Base-by-base conservation (phyloP, 495 filamentous ascomycete genomes). In the Podospora appendiculata region DNA sequence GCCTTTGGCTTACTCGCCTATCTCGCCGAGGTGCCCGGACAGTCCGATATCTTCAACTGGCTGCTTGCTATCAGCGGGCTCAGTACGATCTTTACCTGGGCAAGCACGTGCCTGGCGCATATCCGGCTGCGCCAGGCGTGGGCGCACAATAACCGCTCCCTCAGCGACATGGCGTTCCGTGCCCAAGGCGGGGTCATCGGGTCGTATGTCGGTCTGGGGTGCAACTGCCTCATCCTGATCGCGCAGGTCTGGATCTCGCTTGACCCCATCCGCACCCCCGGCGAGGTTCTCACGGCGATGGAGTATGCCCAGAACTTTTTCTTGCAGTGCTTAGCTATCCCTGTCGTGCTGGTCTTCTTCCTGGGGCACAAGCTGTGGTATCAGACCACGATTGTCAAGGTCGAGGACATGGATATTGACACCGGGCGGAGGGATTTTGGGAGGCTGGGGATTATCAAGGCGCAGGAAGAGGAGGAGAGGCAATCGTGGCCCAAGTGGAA, bases 1-100 rank as follows among this genome's bases (percentile, higher is more conserved):
- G 58, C 59, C 16, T 54, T 95, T 32, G 92, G 92, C 47, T 70
- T 95, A 10, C 78, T 97, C 6, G 83, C 83, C 33, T 96, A 86
- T 73, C 72, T 95, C 5, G 84, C 88, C 7, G 83, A 87, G 18
- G 79, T 83, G 6, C 53, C 73, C 16, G 69, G 76, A 41, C 75
- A 89, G 58, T 69, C 70, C 8, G 65, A 75, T 0, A 87, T 89
- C 0, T 90, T 96, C 57, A 71, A 75, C 45, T 97, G 93, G 93
- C 87, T 97, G 74, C 78, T 95, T 53, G 88, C 92, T 39, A 79
- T 96, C 51, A 93, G 88, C 0, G 91, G 89, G 18, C 79, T 97
- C 8, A 89, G 86, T 1, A 88, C 88, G 35, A 84, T 96, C 70
- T 92, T 96, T 73, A 96, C 92, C 35, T 97, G 92, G 92, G 86